phyloP scores from a whole-genome alignment of 2,329 filamentous ascomycete species.

The Westerdykella sp. region DNA sequence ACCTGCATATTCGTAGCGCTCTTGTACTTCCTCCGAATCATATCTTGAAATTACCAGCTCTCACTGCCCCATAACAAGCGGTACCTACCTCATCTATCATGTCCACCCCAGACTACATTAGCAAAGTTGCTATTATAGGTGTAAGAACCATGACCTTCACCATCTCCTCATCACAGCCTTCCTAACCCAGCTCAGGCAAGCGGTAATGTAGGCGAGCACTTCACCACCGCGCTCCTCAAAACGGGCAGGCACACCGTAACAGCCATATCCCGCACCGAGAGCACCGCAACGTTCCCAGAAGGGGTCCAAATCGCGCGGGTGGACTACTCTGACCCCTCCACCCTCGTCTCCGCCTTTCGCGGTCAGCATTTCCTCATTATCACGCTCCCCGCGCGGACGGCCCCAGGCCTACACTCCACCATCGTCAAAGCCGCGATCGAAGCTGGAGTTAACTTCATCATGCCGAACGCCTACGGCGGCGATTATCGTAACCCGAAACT shows the following conservation, averaged over 20 bases:
- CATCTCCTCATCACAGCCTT: neutral
- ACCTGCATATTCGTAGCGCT: too few relatives aligned
- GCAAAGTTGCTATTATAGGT: constrained; percentile 36
- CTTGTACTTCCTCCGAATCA: too few relatives aligned
- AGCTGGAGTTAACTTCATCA: constrained; percentile 35
- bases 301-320: constrained; percentile 38
- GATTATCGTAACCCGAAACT: constrained; percentile 20
- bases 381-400: constrained; percentile 27
- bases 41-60: too few relatives aligned
- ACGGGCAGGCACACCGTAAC: constrained; percentile 47
- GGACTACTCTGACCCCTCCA: constrained; percentile 44
- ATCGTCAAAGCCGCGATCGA: constrained; percentile 33
- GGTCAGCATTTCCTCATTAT: constrained; percentile 38
- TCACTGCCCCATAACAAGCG: too few relatives aligned
- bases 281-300: constrained; percentile 37
- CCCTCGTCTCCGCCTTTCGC: constrained; percentile 30
- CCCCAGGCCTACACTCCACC: constrained; percentile 20
- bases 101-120: constrained; percentile 18
- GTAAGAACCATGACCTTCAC: constrained; percentile 14
- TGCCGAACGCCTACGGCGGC: constrained; percentile 36
- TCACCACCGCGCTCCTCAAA: constrained; percentile 37
- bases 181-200: constrained; percentile 16
- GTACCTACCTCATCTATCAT: neutral
- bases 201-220: constrained; percentile 37
- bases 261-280: constrained; percentile 45